Percentiles rank a stretch among this genome's conserved stretches.
phyloP scores from a whole-genome alignment of 2,329 filamentous ascomycete genomes.

The Lecanicillium sp. region DNA sequence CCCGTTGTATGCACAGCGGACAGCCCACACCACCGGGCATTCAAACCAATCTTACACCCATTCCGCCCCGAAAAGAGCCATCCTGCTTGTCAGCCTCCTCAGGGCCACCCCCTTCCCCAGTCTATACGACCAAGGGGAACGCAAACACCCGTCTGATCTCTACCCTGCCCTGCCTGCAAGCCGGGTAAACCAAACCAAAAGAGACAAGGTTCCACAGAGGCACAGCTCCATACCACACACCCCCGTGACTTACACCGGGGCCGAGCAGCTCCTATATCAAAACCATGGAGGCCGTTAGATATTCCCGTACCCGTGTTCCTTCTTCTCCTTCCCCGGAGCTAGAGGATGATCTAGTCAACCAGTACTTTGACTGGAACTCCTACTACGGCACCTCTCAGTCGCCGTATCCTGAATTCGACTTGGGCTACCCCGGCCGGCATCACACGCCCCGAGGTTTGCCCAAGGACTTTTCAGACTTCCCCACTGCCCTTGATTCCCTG shows the following conservation, averaged over 20 bases:
- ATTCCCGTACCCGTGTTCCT: constrained; percentile 20
- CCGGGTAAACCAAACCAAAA: constrained; percentile 1
- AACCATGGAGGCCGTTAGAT: constrained; percentile 15
- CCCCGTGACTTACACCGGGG: constrained; percentile 31
- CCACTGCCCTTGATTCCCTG: constrained; percentile 23
- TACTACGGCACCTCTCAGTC: constrained; percentile 25
- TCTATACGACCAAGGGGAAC: no score
- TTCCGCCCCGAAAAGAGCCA: no score
- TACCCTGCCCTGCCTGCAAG: no score
- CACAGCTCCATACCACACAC: constrained; percentile 18
- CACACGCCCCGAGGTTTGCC: constrained; percentile 19
- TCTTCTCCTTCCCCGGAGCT: constrained; percentile 17
- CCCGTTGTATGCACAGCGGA: no score
- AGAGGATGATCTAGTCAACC: constrained; percentile 26
- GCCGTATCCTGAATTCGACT: constrained; percentile 14
- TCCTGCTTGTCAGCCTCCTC: no score
- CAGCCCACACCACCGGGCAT: no score
- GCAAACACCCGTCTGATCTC: no score
- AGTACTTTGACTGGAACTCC: constrained; percentile 29
- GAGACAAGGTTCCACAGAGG: constrained; percentile 30
- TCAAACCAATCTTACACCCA: no score
- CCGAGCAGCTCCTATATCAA: constrained; percentile 18
- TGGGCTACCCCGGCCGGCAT: constrained; percentile 20
- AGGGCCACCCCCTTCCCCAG: no score
- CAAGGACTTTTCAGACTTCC: constrained; percentile 27